phyloP scores from a whole-genome alignment of 305 asterid species.

The Stenogyne calaminthoides region DNA sequence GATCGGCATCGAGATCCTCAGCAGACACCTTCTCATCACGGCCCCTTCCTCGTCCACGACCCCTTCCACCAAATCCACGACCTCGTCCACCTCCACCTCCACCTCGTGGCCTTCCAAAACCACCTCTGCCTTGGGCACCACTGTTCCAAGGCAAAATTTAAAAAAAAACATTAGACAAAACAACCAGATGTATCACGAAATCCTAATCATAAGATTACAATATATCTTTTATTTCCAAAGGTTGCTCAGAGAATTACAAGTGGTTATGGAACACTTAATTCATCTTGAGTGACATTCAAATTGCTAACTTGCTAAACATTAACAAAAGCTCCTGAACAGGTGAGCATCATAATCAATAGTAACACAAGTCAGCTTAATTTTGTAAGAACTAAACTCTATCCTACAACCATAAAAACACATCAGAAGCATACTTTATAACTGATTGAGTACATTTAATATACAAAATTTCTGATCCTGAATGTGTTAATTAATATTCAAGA shows the following conservation, averaged over 20 bases:
- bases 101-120: constrained; percentile 68
- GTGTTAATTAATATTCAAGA: not conserved
- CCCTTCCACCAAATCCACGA: constrained; percentile 80
- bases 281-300: not conserved
- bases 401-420: not conserved
- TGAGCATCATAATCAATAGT: not conserved
- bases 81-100: constrained; percentile 63
- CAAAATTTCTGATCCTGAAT: not conserved
- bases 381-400: not conserved
- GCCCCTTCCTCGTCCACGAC: constrained; percentile 77
- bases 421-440: not conserved
- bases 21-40: constrained; percentile 82
- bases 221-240: not conserved
- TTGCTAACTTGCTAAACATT: not conserved
- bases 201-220: not conserved
- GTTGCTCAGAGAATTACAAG: not conserved
- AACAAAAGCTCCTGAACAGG: not conserved
- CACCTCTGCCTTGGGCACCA: constrained; percentile 69
- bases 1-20: constrained; percentile 91
- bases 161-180: constrained; percentile 17
- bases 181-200: not conserved
- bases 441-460: not conserved
- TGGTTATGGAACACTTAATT: not conserved
- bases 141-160: constrained; percentile 38
- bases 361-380: not conserved